phyloP scores from a whole-genome alignment of 139 green algal species.

The Marvania coccoides region DNA sequence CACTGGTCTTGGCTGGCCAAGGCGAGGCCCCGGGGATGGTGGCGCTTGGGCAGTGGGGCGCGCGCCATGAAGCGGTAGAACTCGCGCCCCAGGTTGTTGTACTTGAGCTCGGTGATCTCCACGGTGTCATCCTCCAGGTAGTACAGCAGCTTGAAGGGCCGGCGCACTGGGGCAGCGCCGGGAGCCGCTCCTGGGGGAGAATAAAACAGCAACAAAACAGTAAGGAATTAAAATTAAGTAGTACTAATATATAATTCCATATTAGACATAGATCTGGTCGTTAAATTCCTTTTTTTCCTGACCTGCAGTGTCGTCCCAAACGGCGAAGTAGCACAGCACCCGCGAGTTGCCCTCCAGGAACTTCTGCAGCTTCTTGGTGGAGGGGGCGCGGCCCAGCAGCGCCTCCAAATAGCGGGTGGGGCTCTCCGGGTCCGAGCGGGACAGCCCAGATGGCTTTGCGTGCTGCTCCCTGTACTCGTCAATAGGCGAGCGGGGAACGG shows the following conservation, averaged over 20 bases:
- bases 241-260: no score
- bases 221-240: no score
- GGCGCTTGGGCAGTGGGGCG: slow-evolving; percentile 60
- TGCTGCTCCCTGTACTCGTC: slow-evolving; percentile 18
- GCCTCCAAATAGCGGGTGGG: slow-evolving; percentile 59
- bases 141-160: slow-evolving; percentile 80
- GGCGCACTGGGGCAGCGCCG: neutral
- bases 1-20: slow-evolving; percentile 31
- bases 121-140: slow-evolving; percentile 87
- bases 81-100: slow-evolving; percentile 73
- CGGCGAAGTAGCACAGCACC: slow-evolving; percentile 70
- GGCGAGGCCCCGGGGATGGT: neutral
- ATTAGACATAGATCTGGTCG: no score
- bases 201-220: no score
- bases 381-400: slow-evolving; percentile 58
- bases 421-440: neutral
- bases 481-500: slow-evolving; percentile 56
- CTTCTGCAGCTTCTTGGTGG: slow-evolving; percentile 54
- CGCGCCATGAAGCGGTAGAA: slow-evolving; percentile 76
- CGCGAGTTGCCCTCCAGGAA: slow-evolving; percentile 43
- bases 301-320: slow-evolving; percentile 74
- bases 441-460: slow-evolving; percentile 15
- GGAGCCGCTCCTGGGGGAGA: neutral
- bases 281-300: no score
- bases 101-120: slow-evolving; percentile 80